Conservation (phyloP, 2,329 filamentous ascomycete genomes). For the Dactylella cylindrospora region DNA sequence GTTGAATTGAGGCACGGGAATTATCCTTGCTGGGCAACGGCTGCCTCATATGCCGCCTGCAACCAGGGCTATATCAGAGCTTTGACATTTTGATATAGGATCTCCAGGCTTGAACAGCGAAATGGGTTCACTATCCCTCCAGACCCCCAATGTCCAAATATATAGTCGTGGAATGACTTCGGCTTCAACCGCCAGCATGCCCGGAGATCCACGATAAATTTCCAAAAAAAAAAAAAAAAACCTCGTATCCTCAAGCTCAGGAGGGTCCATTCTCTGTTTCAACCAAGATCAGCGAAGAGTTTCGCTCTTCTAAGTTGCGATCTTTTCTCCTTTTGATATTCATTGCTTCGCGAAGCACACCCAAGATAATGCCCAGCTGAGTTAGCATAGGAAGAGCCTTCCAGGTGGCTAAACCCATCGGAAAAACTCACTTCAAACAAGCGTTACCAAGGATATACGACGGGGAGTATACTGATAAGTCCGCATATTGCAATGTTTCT, state of each 20-base stretch:
- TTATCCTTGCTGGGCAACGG: constrained; percentile 23
- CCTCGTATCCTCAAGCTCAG: constrained; percentile 38
- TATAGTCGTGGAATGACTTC: neutral
- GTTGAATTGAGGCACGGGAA: constrained; percentile 23
- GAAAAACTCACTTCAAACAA: constrained; percentile 45
- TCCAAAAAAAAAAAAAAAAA: no score
- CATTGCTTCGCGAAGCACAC: no score
- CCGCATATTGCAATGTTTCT: constrained; percentile 42
- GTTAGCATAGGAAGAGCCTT: no score
- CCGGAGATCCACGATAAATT: constrained; percentile 12
- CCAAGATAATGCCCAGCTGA: constrained; percentile 6
- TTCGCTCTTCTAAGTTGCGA: no score
- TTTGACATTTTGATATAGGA: constrained; percentile 12
- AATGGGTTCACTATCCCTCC: constrained; percentile 9
- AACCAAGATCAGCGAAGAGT: constrained; percentile 31
- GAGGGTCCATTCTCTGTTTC: constrained; percentile 27
- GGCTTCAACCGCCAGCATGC: constrained; percentile 4
- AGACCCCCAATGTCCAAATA: neutral
- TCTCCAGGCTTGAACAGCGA: neutral
- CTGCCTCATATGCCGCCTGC: constrained; percentile 34
- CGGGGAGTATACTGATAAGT: constrained; percentile 37
- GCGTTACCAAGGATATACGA: constrained; percentile 27
- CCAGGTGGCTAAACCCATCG: constrained; percentile 42
- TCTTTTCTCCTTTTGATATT: no score
- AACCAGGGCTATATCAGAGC: no score